Evolutionary conservation across 352 stramenopile species (phyloP).

Genomic region (Phytophthora cajani): DNA sequence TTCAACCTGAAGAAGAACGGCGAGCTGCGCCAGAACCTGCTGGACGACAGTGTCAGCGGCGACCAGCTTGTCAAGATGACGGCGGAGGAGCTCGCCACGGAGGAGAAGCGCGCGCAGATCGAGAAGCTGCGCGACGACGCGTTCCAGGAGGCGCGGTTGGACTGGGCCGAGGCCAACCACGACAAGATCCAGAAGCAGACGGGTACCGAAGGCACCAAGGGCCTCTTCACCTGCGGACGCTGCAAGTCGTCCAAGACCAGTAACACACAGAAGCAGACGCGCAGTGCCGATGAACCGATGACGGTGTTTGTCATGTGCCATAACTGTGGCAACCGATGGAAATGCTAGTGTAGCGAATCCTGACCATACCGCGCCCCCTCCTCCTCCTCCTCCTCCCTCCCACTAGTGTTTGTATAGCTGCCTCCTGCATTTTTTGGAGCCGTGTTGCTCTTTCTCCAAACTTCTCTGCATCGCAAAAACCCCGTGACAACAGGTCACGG

Average conservation of each 20-base stretch:
- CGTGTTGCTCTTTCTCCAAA: conserved; percentile 20
- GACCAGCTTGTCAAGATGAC: conserved; percentile 86
- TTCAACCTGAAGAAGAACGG: conserved; percentile 94
- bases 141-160: conserved; percentile 84
- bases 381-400: conserved; percentile 1
- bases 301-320: conserved; percentile 97
- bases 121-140: conserved; percentile 83
- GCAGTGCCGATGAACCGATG: conserved; percentile 98
- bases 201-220: conserved; percentile 73
- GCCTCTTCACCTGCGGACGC: conserved; percentile 91
- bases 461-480: conserved; percentile 23
- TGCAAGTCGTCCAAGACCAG: conserved; percentile 97
- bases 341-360: conserved; percentile 75
- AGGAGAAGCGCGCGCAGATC: conserved; percentile 88
- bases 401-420: conserved; percentile 24
- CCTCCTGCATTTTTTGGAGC: conserved; percentile 22
- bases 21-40: conserved; percentile 76
- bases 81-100: conserved; percentile 85
- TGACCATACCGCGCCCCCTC: conserved; percentile 13
- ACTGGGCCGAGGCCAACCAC: conserved; percentile 92
- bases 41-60: conserved; percentile 69
- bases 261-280: conserved; percentile 98
- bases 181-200: conserved; percentile 94
- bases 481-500: conserved; percentile 3
- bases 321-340: conserved; percentile 97